Evolutionary conservation across 306 rosid genomes (phyloP), one percentile per base, ranked within the genome.

Genomic region (Rosa lucieae): DNA sequence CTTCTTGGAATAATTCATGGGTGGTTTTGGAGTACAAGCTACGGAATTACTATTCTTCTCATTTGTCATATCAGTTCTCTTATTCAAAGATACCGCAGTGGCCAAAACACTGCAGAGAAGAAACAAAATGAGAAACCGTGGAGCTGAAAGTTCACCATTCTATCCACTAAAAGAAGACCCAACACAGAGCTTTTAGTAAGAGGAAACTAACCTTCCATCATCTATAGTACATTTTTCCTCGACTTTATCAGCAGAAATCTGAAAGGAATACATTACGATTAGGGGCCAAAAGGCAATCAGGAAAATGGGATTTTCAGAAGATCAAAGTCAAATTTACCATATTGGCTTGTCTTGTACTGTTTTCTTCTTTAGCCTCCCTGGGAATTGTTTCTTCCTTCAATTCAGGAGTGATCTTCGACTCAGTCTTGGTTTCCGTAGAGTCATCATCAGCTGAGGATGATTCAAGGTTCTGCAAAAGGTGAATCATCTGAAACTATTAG

Each of bases 21-120:
- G 21, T 55, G 90, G 91, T 14, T 83, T 82, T 52, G 99, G 97
- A 11, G 99, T 91, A 88, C 89, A 87, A 56, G 81, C 93, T 77
- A 86, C 49, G 39, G 73, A 49, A 70, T 75, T 76, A 48, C 67
- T 32, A 51, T 37, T 75, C 79, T 75, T 78, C 21, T 56, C 71
- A 17, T 20, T 14, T 7, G 29, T 72, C 39, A 65, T 23, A 61
- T 61, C 55, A 51, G 53, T 62, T 67, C 26, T 68, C n/a, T 37
- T 76, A 37, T 74, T 77, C 12, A 75, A 67, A 67, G 94, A 78
- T 75, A 73, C 78, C 78, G 67, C 82, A 76, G 78, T 76, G 18
- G 83, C 39, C 39, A 78, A 83, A 80, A 66, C 85, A 21, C 84
- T 85, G 82, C 71, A 79, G 35, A 68, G 35, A 65, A 21, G 43